These are phyloP conservation scores for Sporothrix protearum DNA, from an alignment of 2,329 filamentous ascomycete genomes.

Conservation along the genomic window DNA sequence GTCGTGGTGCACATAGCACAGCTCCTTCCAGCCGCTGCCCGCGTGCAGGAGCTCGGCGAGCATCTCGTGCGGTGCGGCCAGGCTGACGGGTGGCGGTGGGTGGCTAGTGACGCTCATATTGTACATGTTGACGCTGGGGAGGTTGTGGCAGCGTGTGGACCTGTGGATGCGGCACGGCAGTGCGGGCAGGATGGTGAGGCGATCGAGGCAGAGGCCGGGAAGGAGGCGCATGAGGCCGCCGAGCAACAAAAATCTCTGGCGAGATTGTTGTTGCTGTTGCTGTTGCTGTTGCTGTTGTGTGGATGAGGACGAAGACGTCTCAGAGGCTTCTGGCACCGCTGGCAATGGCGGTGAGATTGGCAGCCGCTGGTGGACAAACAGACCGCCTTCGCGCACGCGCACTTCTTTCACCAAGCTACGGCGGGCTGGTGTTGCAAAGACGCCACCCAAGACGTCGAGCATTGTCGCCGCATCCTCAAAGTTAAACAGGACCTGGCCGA, in stretches of 20 bases:
- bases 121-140: slow-evolving; percentile 24
- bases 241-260: slow-evolving; percentile 24
- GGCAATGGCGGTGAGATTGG: not conserved
- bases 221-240: slow-evolving; percentile 29
- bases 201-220: slow-evolving; percentile 28
- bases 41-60: slow-evolving; percentile 26
- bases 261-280: slow-evolving; percentile 10
- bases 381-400: slow-evolving; percentile 27
- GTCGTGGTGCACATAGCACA: slow-evolving; percentile 30
- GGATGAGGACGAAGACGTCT: not conserved
- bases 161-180: slow-evolving; percentile 26
- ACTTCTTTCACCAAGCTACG: slow-evolving; percentile 27
- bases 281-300: not conserved
- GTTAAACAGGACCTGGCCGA: slow-evolving; percentile 29
- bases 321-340: not conserved
- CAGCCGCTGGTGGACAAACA: slow-evolving; percentile 22
- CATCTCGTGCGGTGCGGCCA: slow-evolving; percentile 25
- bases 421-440: slow-evolving; percentile 20
- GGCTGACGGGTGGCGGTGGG: slow-evolving; percentile 5
- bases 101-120: slow-evolving; percentile 21
- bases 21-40: slow-evolving; percentile 29
- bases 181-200: slow-evolving; percentile 28
- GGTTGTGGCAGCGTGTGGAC: slow-evolving; percentile 22
- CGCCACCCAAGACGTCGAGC: slow-evolving; percentile 28
- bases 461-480: slow-evolving; percentile 29